Conservation (phyloP, 75 land plant genomes). For the Pinus albicaulis region DNA sequence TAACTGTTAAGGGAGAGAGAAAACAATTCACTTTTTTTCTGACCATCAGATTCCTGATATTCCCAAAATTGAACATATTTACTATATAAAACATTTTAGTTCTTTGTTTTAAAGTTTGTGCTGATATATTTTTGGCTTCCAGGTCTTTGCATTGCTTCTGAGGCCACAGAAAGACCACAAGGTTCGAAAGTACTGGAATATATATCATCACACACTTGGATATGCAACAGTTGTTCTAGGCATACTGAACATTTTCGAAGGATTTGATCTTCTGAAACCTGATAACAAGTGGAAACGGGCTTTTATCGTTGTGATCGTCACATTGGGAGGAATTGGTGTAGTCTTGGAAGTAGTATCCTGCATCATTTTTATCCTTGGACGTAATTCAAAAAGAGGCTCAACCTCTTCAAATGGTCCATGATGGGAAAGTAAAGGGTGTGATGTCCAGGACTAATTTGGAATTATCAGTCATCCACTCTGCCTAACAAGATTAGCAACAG, state of each 20-base stretch:
- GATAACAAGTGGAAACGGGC: conserved; percentile 29
- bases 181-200: conserved; percentile 41
- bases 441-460: too few relatives aligned
- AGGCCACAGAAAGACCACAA: conserved; percentile 64
- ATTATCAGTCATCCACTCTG: too few relatives aligned
- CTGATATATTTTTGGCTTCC: not conserved
- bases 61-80: too few relatives aligned
- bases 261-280: conserved; percentile 42
- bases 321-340: conserved; percentile 20
- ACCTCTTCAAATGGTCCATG: too few relatives aligned
- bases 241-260: conserved; percentile 56
- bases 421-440: too few relatives aligned
- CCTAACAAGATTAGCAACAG: too few relatives aligned
- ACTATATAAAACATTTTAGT: too few relatives aligned
- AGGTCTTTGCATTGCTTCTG: conserved; percentile 47
- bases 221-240: conserved; percentile 28
- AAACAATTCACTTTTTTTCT: too few relatives aligned
- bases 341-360: conserved; percentile 45
- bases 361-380: not conserved
- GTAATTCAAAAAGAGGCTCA: too few relatives aligned
- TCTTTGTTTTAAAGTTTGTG: too few relatives aligned
- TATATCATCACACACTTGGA: conserved; percentile 51
- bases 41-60: too few relatives aligned
- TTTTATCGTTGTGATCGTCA: conserved; percentile 25
- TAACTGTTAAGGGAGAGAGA: too few relatives aligned